Evolutionary conservation across 2,329 filamentous ascomycete species (phyloP).

Genomic region (Mycosphaerelloides madeirae): DNA sequence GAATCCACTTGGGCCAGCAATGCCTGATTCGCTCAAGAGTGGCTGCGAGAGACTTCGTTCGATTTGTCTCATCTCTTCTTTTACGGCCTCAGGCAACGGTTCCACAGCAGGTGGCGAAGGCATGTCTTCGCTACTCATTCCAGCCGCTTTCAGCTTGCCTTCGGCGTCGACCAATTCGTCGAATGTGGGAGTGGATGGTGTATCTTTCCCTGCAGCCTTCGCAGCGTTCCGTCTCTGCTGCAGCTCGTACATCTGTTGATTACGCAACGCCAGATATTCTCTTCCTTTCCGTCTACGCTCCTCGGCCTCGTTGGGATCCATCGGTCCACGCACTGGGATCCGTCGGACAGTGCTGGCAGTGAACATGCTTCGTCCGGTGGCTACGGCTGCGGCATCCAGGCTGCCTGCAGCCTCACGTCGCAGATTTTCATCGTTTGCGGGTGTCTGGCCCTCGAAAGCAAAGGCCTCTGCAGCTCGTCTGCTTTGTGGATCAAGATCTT

Average conservation of each 20-base stretch:
- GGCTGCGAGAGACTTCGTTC: slow-evolving; percentile 22
- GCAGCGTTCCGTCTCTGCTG: slow-evolving; percentile 23
- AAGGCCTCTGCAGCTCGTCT: slow-evolving; percentile 34
- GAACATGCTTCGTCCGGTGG: slow-evolving; percentile 30
- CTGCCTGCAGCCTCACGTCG: slow-evolving; percentile 29
- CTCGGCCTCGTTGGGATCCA: slow-evolving; percentile 30
- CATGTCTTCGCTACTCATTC: slow-evolving; percentile 13
- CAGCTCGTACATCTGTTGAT: slow-evolving; percentile 33
- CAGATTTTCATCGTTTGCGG: slow-evolving; percentile 28
- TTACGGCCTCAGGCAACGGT: slow-evolving; percentile 15
- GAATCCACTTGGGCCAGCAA: slow-evolving; percentile 32
- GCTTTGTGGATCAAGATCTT: slow-evolving; percentile 52
- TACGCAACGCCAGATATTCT: slow-evolving; percentile 33
- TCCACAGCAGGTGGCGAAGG: slow-evolving; percentile 17
- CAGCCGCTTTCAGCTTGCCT: slow-evolving; percentile 25
- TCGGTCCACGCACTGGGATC: slow-evolving; percentile 27
- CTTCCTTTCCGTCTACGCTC: slow-evolving; percentile 33
- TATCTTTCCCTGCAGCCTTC: slow-evolving; percentile 12
- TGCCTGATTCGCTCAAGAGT: slow-evolving; percentile 16
- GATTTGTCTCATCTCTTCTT: slow-evolving; percentile 23
- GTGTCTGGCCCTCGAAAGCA: slow-evolving; percentile 32
- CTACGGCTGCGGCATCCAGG: slow-evolving; percentile 30
- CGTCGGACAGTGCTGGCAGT: slow-evolving; percentile 21
- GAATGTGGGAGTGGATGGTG: slow-evolving; percentile 27
- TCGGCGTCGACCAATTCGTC: slow-evolving; percentile 31